Conservation (phyloP, 148 eudicot genomes). For the Selenicereus undatus region DNA sequence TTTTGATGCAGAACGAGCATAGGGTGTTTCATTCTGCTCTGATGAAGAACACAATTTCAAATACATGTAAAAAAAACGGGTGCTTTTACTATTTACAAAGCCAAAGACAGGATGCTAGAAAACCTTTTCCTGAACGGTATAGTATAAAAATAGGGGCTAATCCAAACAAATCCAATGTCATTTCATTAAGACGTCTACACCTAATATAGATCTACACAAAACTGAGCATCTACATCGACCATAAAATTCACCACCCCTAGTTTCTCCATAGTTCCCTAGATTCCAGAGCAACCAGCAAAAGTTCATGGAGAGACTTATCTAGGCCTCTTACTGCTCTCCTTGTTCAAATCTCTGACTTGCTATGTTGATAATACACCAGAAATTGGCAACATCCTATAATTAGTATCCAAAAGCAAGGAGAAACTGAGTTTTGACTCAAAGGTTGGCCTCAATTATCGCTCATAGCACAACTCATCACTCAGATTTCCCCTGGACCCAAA, state of each 20-base stretch:
- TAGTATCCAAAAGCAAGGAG: conserved; percentile 17
- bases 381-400: conserved; percentile 13
- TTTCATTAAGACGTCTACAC: no score
- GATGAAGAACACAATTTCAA: no score
- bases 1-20: no score
- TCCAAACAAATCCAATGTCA: no score
- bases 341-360: not conserved
- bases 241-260: not conserved
- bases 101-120: no score
- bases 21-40: no score
- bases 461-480: conserved; percentile 20
- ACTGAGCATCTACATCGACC: not conserved
- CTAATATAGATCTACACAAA: not conserved
- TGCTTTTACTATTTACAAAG: no score
- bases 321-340: not conserved
- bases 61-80: no score
- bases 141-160: no score
- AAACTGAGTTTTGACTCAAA: conserved; percentile 4
- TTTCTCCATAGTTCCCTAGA: not conserved
- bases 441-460: conserved; percentile 26
- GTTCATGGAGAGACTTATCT: not conserved
- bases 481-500: conserved; percentile 11
- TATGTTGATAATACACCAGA: not conserved
- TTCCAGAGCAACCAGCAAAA: not conserved
- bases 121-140: no score